These are phyloP conservation scores for Xylariales sp. DNA, from an alignment of 2,329 filamentous ascomycete genomes.

Conservation along the genomic window DNA sequence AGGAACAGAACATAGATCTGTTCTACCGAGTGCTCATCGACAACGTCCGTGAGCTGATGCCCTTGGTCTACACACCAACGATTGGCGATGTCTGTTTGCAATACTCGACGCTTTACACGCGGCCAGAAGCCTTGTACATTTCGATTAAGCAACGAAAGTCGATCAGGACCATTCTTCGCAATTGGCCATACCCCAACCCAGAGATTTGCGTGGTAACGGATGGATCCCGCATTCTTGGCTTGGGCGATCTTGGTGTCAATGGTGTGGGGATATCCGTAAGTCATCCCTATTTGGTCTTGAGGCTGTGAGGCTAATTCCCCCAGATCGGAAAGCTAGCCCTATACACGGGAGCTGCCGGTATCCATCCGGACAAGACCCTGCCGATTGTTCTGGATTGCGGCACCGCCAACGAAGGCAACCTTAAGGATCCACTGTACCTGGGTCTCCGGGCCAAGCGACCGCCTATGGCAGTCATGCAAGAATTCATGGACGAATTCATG, in stretches of 20 bases:
- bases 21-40: conserved; percentile 80
- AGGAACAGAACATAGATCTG: conserved; percentile 71
- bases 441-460: conserved; percentile 82
- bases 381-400: conserved; percentile 65
- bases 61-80: conserved; percentile 81
- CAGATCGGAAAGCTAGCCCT: conserved; percentile 88
- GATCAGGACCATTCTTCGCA: conserved; percentile 79
- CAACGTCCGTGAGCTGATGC: conserved; percentile 73
- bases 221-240: conserved; percentile 84
- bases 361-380: conserved; percentile 80
- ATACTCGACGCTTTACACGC: conserved; percentile 93
- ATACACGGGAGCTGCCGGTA: conserved; percentile 93
- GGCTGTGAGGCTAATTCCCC: conserved; percentile 3
- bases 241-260: conserved; percentile 93
- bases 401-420: conserved; percentile 62
- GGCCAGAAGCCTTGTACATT: conserved; percentile 92
- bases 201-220: conserved; percentile 97
- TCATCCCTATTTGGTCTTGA: conserved; percentile 17
- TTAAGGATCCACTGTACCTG: conserved; percentile 75
- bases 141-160: conserved; percentile 92
- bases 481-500: conserved; percentile 98
- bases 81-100: conserved; percentile 95
- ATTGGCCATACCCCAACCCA: conserved; percentile 86
- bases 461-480: conserved; percentile 70
- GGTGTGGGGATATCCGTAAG: conserved; percentile 92